Base-by-base conservation (phyloP, 108 stramenopile genomes). In the Pseudonitzschia multiseries region DNA sequence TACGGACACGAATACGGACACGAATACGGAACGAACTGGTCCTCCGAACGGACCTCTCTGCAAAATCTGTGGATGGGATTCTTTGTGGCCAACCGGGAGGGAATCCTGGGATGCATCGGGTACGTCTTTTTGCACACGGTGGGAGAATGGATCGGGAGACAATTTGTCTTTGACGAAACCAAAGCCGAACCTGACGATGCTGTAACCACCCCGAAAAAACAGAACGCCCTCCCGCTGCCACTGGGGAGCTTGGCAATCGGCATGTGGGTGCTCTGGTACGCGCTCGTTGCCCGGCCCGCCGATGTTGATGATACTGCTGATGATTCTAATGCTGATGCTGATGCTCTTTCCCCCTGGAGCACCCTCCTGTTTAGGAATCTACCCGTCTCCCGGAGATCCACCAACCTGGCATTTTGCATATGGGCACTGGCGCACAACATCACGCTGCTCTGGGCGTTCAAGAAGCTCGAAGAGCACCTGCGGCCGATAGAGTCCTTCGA, bases 81-180 rank as follows among this genome's bases (percentile, higher is more conserved):
- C 10, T 83, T 90, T 70, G 80, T 79, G 52, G 89, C 90, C 64
- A 97, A 97, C 75, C 87, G 94, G 65, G 96, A 97, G 75, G 96
- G 96, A 6, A 84, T 97, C 21, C 69, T 94, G 26, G 93, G 96
- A 29, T 71, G 85, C 48, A 29, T 92, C 26, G 96, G 94, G 22
- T 95, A 95, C 71, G 33, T 84, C 53, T 67, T 78, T 65, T 50
- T 97, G 20, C 83, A 86, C 70, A 78, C 86, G 41, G 18, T 83
- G 8, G 82, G 87, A 48, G 91, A 93, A 71, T 83, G 69, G 22
- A 66, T 92, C 71, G 91, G 81, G 6, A 61, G 70, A 20, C 44
- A 66, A 31, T 92, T 78, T 57, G 41, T 95, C 22, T 88, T 73
- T 74, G 69, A 53, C 9, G 31, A 53, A 14, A 48, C 1, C 46